Evolutionary conservation across 2,329 filamentous ascomycete genomes (phyloP).

Genomic region (Pleurostoma richardsiae): DNA sequence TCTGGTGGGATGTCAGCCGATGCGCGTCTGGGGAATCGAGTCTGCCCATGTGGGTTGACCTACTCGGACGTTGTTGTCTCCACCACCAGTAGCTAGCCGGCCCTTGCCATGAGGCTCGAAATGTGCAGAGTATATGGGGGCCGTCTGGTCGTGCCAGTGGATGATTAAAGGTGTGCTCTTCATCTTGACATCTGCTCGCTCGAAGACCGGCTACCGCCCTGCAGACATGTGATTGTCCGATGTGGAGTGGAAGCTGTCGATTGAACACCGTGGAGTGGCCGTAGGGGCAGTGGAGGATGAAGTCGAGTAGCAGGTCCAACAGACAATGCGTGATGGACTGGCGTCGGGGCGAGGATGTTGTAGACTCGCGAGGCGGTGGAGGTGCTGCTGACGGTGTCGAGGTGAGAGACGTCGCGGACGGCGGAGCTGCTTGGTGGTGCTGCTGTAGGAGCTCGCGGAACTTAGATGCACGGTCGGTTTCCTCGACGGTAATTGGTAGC

Average conservation of each 20-base stretch:
- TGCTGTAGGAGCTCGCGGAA: too few species aligned
- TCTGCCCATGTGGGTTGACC: constrained; percentile 21
- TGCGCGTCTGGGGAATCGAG: not conserved
- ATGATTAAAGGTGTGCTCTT: constrained; percentile 95
- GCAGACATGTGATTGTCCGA: constrained; percentile 10
- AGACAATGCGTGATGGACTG: too few species aligned
- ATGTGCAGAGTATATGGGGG: constrained; percentile 94
- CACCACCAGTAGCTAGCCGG: constrained; percentile 86
- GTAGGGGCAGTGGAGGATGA: too few species aligned
- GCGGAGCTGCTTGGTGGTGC: too few species aligned
- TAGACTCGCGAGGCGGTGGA: too few species aligned
- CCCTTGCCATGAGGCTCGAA: constrained; percentile 92
- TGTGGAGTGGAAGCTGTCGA: constrained; percentile 1
- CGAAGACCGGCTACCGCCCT: constrained; percentile 1
- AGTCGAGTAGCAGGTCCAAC: too few species aligned
- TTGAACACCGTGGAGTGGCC: too few species aligned
- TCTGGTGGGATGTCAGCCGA: constrained; percentile 35
- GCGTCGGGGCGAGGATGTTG: too few species aligned
- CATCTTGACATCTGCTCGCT: constrained; percentile 53
- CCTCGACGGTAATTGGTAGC: too few species aligned
- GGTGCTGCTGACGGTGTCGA: too few species aligned
- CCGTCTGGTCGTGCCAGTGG: constrained; percentile 97
- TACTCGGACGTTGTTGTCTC: constrained; percentile 94
- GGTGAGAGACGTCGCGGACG: too few species aligned
- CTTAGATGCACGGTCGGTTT: too few species aligned